Evolutionary conservation across 495 filamentous ascomycete genomes (phyloP), one percentile per base, ranked within the genome.

Genomic region (Daldinia caldariorum): DNA sequence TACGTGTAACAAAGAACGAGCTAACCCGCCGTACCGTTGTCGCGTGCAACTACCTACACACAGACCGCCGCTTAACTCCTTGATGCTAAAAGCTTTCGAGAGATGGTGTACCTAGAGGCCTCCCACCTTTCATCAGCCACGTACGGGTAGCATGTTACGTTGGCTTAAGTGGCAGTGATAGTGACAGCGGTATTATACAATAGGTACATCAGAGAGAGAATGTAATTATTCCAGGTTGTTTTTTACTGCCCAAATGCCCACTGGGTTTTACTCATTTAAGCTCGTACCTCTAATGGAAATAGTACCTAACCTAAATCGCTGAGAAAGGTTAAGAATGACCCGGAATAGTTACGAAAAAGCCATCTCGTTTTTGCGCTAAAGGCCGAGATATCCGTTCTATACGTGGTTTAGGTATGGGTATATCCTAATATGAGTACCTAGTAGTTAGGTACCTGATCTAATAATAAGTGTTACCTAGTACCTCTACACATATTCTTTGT

Each of bases 51-150:
- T 26, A 26, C 26, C 26, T 26, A 26, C 26, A 26, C 26, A 26
- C 26, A 51, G 63, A 67, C 69, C 63, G 63, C 69, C 51, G 63
- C 68, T 58, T 54, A 51, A 66, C 50, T 16, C 32, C 22, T 22
- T 54, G 59, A 34, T 26, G 26, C 26, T 26, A 26, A 26, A 26
- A 26, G 26, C 26, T 26, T 26, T 26, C 26, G 26, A 26, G 26
- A 26, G 26, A 3, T 26, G 3, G 26, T 3, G 26, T 26, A 35
- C 26, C 26, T 26, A 61, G 69, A 39, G 63, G 69, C 69, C 69
- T 71, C 63, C 37, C 41, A 58, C 61, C 32, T 67, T 49, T 32
- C 60, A 32, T 61, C 61, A 72, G 64, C 70, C 65, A 72, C 70
- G 70, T 68, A 65, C 20, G 35, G 55, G 63, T 66, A 71, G 54